These are phyloP conservation scores for Mycosphaerella sp. DNA, from an alignment of 2,329 filamentous ascomycete species.

Conservation along the genomic window DNA sequence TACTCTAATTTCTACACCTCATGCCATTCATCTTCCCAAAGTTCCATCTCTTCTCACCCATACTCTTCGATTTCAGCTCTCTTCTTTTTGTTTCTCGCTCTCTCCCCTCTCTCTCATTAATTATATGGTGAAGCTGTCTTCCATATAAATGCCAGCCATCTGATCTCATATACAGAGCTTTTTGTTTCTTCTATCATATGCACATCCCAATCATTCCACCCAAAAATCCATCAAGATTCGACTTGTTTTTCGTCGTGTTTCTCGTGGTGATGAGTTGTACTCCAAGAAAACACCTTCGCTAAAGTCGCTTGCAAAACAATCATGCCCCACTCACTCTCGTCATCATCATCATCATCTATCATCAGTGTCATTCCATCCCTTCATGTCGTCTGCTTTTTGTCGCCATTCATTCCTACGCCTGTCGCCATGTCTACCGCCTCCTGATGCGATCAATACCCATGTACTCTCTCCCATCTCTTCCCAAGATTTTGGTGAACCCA, in stretches of 20 bases:
- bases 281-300: constrained; percentile 8
- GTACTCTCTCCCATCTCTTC: constrained; percentile 54
- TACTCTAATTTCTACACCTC: too few relatives aligned
- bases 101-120: background rate
- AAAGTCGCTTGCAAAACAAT: background rate
- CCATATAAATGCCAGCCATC: background rate
- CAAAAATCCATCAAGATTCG: too few relatives aligned
- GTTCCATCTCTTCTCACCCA: too few relatives aligned
- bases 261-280: background rate
- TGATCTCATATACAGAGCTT: background rate
- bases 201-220: too few relatives aligned
- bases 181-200: too few relatives aligned
- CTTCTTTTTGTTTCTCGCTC: background rate
- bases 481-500: constrained; percentile 53
- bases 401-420: too few relatives aligned
- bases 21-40: too few relatives aligned
- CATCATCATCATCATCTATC: background rate
- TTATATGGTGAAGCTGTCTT: background rate
- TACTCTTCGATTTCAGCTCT: too few relatives aligned
- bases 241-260: background rate
- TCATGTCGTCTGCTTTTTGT: too few relatives aligned
- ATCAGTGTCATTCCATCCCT: too few relatives aligned
- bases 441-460: constrained; percentile 53
- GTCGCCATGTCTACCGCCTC: background rate
- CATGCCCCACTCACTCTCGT: background rate